These are phyloP conservation scores for Hemisphaericaspora subhashii DNA, from an alignment of 1,139 yeast genomes.

Conservation along the genomic window DNA sequence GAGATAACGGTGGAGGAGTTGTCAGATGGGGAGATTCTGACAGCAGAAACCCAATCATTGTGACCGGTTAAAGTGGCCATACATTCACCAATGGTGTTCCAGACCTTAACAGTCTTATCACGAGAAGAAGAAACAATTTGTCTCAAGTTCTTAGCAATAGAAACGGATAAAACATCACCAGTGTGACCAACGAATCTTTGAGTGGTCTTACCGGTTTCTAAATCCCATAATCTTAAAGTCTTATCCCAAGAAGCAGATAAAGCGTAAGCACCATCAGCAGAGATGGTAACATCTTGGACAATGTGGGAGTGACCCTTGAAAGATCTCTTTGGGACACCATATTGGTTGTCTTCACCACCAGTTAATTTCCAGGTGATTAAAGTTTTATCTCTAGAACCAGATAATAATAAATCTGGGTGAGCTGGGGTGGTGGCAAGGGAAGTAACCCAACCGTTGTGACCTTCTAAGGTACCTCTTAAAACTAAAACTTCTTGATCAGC, in stretches of 20 bases:
- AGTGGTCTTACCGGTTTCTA: constrained; percentile 91
- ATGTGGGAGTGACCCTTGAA: constrained; percentile 99
- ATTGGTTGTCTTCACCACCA: constrained; percentile 90
- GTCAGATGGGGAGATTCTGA: constrained; percentile 88
- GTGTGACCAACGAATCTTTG: constrained; percentile 98
- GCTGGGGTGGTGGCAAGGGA: constrained; percentile 97
- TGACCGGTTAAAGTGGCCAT: constrained; percentile 93
- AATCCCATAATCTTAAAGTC: constrained; percentile 98
- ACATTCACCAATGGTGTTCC: constrained; percentile 99
- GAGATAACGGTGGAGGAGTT: constrained; percentile 81
- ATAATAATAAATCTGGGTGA: constrained; percentile 96
- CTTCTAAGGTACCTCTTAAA: constrained; percentile 99
- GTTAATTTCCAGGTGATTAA: constrained; percentile 98
- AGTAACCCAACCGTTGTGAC: constrained; percentile 88
- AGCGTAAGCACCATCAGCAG: constrained; percentile 98
- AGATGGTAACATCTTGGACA: constrained; percentile 96
- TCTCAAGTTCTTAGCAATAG: constrained; percentile 96
- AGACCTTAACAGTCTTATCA: constrained; percentile 98
- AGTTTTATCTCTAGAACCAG: constrained; percentile 99
- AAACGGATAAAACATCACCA: constrained; percentile 95
- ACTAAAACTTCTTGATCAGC: constrained; percentile 92
- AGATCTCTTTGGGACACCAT: constrained; percentile 98
- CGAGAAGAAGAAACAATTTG: constrained; percentile 99
- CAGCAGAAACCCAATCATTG: constrained; percentile 99
- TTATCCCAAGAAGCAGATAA: constrained; percentile 99